Conservation (phyloP, 805 yeast genomes). For the Tetrapisispora iriomotensis region DNA sequence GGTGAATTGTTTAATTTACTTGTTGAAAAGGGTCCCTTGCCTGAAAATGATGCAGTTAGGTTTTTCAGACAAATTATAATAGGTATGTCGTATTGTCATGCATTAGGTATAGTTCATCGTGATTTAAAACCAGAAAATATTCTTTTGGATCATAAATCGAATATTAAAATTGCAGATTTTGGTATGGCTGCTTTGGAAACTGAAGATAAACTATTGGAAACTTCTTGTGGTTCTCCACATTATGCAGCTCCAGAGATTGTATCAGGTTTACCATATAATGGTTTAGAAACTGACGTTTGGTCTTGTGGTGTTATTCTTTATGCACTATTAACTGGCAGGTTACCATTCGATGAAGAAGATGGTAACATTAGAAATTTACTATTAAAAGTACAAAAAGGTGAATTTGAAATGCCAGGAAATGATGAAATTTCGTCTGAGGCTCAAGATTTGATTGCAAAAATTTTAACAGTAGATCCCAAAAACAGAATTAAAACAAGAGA, state of each 20-base stretch:
- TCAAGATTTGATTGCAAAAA: constrained; percentile 67
- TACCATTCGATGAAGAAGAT: constrained; percentile 81
- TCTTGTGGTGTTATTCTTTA: constrained; percentile 93
- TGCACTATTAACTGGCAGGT: constrained; percentile 87
- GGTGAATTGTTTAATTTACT: constrained; percentile 92
- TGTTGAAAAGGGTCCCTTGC: constrained; percentile 79
- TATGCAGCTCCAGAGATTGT: constrained; percentile 98
- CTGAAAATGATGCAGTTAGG: constrained; percentile 80
- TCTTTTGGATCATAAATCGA: constrained; percentile 68
- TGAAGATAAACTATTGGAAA: constrained; percentile 70
- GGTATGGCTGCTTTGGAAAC: constrained; percentile 98
- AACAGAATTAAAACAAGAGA: constrained; percentile 70
- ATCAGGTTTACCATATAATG: constrained; percentile 89
- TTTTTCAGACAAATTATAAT: constrained; percentile 81
- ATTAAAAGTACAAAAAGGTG: constrained; percentile 85
- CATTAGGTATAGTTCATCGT: constrained; percentile 79
- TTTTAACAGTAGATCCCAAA: constrained; percentile 75
- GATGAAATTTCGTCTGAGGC: constrained; percentile 74
- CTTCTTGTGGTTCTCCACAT: constrained; percentile 97
- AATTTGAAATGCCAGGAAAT: constrained; percentile 71
- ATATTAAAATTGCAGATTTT: constrained; percentile 94
- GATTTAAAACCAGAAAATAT: constrained; percentile 79
- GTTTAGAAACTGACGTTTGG: constrained; percentile 97
- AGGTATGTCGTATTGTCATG: constrained; percentile 79
- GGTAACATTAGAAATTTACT: constrained; percentile 83